Evolutionary conservation across 768 basidiomycete species (phyloP).

Genomic region (Russula lepida): DNA sequence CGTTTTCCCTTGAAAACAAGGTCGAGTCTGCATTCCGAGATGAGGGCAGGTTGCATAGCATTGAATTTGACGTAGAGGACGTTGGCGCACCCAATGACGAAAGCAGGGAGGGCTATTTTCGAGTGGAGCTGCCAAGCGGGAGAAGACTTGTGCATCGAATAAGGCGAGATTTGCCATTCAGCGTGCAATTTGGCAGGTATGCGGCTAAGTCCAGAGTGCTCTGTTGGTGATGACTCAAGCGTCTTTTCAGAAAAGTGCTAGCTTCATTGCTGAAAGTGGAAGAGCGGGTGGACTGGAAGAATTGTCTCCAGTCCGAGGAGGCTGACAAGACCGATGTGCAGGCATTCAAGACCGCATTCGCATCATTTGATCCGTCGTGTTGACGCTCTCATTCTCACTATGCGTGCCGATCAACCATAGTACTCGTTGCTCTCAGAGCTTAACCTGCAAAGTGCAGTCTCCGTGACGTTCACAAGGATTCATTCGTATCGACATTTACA

Average conservation of each 20-base stretch:
- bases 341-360: slow-evolving; percentile 79
- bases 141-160: slow-evolving; percentile 80
- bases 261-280: slow-evolving; percentile 67
- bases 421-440: neutral
- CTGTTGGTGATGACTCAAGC: neutral
- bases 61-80: slow-evolving; percentile 68
- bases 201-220: slow-evolving; percentile 22
- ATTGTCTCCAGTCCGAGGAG: slow-evolving; percentile 70
- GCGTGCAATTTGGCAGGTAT: slow-evolving; percentile 90
- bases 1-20: slow-evolving; percentile 47
- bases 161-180: slow-evolving; percentile 69
- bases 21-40: slow-evolving; percentile 64
- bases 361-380: slow-evolving; percentile 53
- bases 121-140: slow-evolving; percentile 83
- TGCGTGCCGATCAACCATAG: neutral
- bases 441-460: neutral
- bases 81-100: slow-evolving; percentile 51
- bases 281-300: slow-evolving; percentile 87
- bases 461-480: neutral
- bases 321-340: slow-evolving; percentile 80
- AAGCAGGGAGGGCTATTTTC: slow-evolving; percentile 73
- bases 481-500: neutral
- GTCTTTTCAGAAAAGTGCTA: slow-evolving; percentile 59
- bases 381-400: slow-evolving; percentile 6
- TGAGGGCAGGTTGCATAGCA: slow-evolving; percentile 58